Evolutionary conservation across 192 early-diverging fungal species (phyloP), one percentile per base, ranked within the genome.

Genomic region (Coemansia sp.): DNA sequence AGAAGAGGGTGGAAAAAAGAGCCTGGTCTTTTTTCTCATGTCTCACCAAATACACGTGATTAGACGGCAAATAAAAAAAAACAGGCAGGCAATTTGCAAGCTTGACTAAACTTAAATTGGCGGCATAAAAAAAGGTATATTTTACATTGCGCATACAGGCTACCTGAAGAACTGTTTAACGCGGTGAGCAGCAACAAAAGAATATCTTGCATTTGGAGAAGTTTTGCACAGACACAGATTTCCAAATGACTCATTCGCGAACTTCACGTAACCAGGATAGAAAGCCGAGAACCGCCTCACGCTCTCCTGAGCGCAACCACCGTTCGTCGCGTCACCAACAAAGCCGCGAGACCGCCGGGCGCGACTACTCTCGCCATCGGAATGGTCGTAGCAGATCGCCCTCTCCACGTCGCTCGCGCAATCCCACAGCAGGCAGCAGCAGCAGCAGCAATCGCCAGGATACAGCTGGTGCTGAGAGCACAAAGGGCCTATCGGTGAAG

Each of bases 401-500:
- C 21, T 45, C 58, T 15, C 11, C 39, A 15, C 39, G 39, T 6
- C 23, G 23, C 23, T 26, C 23, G 1, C 23, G 23, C 23, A 26
- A 26, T 26, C 23, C 23, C 23, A 26, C 23, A 4, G 23, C 23
- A 26, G 4, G 23, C 23, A 26, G 23, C 23, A 26, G 23, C 23
- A 26, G 23, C 23, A 26, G 23, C 23, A 26, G 23, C 23, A 40
- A 15, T 11, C 39, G 11, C 11, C 11, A 40, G 11, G 39, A 40
- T 15, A 40, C 11, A 15, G 32, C 40, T 54, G 10, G 16, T 18
- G 64, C 82, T 17, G 70, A 72, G 8, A 87, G 87, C 51, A 86
- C 88, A 31, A 87, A 84, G 50, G 65, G 82, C 34, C 76, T 88
- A 34, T 84, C 90, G 62, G 63, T 92, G 43, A 84, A 84, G 52